Evolutionary conservation across 139 green algal species (phyloP).

Genomic region (Tetratostichococcus sp.): DNA sequence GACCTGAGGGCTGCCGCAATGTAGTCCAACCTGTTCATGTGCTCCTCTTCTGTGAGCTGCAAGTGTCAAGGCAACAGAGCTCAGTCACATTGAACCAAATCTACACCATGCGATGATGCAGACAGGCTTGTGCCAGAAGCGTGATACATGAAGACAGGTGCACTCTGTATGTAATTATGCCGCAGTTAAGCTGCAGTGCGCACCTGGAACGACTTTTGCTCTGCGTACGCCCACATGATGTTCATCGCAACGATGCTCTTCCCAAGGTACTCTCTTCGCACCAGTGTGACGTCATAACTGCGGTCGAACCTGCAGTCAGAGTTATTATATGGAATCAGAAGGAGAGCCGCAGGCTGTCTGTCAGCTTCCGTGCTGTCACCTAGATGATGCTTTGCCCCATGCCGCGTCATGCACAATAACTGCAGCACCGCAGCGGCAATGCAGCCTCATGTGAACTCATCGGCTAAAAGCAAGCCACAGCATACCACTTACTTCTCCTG

Average conservation of each 20-base stretch:
- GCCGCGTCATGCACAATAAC: no score
- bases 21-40: conserved; percentile 14
- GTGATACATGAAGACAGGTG: no score
- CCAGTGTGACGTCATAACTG: conserved; percentile 17
- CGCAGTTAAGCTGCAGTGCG: no score
- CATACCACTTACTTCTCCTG: conserved; percentile 2
- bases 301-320: conserved; percentile 14
- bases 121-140: no score
- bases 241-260: conserved; percentile 20
- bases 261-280: conserved; percentile 9
- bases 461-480: background rate
- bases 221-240: conserved; percentile 21
- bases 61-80: background rate
- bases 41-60: conserved; percentile 17
- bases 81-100: no score
- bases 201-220: conserved; percentile 16
- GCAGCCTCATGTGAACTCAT: background rate
- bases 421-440: background rate
- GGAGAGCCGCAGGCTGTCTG: no score
- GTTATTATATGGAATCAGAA: no score
- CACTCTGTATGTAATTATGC: no score
- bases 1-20: conserved; percentile 19
- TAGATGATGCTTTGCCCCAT: no score
- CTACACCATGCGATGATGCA: no score
- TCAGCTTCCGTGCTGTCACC: no score